These are phyloP conservation scores for Colletotrichum phormii DNA, from an alignment of 2,329 filamentous ascomycete species.

Conservation along the genomic window DNA sequence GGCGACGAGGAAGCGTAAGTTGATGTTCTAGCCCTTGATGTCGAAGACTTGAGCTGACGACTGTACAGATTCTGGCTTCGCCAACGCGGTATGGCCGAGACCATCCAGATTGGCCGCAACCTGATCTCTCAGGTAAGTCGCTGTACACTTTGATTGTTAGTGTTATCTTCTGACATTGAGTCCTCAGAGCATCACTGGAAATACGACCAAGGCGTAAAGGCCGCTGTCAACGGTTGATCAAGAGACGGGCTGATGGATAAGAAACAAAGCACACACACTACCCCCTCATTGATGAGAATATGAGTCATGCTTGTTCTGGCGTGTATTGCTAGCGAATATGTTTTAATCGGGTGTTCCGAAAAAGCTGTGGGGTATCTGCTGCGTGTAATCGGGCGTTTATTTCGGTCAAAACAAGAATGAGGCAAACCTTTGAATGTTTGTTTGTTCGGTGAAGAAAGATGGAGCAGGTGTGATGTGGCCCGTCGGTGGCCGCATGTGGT, in stretches of 20 bases:
- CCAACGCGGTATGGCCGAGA: constrained; percentile 69
- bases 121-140: constrained; percentile 62
- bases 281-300: constrained; percentile 8
- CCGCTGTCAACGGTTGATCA: background rate
- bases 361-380: background rate
- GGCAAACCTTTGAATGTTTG: background rate
- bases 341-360: background rate
- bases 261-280: background rate
- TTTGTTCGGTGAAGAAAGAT: background rate
- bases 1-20: constrained; percentile 64
- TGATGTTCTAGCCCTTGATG: background rate
- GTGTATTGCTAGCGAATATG: constrained; percentile 13
- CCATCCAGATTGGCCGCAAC: constrained; percentile 65
- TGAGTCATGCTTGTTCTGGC: background rate
- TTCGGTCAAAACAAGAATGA: background rate
- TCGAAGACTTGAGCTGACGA: background rate
- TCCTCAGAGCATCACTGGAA: constrained; percentile 24
- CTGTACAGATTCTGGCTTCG: constrained; percentile 68
- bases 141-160: background rate
- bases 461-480: background rate
- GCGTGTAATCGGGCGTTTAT: background rate
- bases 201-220: constrained; percentile 25
- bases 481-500: constrained; percentile 9
- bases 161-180: background rate
- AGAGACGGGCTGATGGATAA: background rate